Evolutionary conservation across 2,329 filamentous ascomycete genomes (phyloP).

Genomic region (Hortaea sp.): DNA sequence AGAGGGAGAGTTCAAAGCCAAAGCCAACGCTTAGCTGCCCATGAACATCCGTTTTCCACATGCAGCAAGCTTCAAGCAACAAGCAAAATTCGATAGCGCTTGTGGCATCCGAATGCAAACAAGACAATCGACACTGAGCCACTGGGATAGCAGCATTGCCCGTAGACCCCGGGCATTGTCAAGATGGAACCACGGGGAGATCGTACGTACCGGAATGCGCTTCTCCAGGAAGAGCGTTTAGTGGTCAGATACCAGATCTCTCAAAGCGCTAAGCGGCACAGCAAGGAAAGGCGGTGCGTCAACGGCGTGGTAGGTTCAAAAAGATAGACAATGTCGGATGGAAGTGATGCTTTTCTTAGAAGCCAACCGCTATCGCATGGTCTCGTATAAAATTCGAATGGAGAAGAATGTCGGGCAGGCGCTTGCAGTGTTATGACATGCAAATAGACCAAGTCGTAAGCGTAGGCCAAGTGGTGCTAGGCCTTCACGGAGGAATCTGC

Average conservation of each 20-base stretch:
- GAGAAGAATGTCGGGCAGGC: conserved; percentile 1
- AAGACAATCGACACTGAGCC: background rate
- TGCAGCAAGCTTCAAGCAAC: background rate
- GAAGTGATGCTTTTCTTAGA: conserved; percentile 19
- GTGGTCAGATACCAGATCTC: conserved; percentile 25
- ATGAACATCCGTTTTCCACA: no score
- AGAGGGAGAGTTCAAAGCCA: background rate
- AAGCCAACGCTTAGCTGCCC: background rate
- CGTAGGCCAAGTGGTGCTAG: background rate
- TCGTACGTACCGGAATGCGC: conserved; percentile 21
- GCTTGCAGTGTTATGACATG: conserved; percentile 5
- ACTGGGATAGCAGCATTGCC: background rate
- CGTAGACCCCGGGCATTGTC: no score
- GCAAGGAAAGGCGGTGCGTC: conserved; percentile 16
- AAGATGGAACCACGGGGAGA: background rate
- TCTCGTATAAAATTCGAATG: conserved; percentile 11
- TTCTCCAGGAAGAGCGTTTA: conserved; percentile 23
- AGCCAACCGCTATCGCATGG: conserved; percentile 17
- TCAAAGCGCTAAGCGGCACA: conserved; percentile 19
- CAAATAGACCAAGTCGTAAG: conserved; percentile 4
- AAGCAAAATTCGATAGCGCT: conserved; percentile 6
- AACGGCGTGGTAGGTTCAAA: conserved; percentile 8
- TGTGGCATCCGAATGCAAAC: conserved; percentile 1
- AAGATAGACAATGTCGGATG: conserved; percentile 8
- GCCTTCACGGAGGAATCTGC: background rate